Base-by-base conservation (phyloP, 2,329 filamentous ascomycete species). In the Grosmannia serpens region DNA sequence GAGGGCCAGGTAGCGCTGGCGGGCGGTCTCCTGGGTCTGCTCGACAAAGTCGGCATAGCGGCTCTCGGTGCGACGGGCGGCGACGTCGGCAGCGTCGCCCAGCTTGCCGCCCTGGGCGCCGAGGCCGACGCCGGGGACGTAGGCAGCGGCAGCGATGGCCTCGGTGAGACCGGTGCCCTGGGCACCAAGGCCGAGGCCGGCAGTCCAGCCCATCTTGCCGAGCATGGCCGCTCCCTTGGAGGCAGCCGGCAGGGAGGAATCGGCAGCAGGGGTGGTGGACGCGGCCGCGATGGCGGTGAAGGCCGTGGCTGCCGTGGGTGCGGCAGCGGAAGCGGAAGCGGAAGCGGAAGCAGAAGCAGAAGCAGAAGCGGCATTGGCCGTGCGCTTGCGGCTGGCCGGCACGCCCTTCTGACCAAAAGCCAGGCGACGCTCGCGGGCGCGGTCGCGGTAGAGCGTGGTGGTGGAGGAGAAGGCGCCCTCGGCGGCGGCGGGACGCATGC, bases 181-280 rank as follows among this genome's bases (percentile, higher is more conserved):
- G 0, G 80, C 83, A 2, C 86, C 86, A 4, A 89, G 74, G 0
- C 86, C 85, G 59, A 79, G 76, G 10, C 86, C 86, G 1, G 77
- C 74, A 26, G 74, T 82, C 85, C 85, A 89, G 29, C 86, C 86
- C 82, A 88, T 87, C 74, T 88, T 89, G 46, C 83, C 82, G 46
- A 89, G 74, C 66, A 89, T 76, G 3, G 82, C 81, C 0, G 83
- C 83, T 15, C 85, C 85, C 69, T 86, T 88, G 41, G 82, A 84
- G 60, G 75, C 71, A 53, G 68, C 67, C 9, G 75, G 65, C 22
- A 61, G 56, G 38, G 73, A 69, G 7, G 67, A 66, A 17, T 61
- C 56, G 55, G 68, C 67, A 8, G 75, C 70, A 35, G 72, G 69
- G 9, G 68, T 66, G 22, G 61, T 57, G 35, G 73, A 69, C 9